These are phyloP conservation scores for Trichosporon sp. DNA, from an alignment of 1,284 basidiomycete species.

Conservation along the genomic window DNA sequence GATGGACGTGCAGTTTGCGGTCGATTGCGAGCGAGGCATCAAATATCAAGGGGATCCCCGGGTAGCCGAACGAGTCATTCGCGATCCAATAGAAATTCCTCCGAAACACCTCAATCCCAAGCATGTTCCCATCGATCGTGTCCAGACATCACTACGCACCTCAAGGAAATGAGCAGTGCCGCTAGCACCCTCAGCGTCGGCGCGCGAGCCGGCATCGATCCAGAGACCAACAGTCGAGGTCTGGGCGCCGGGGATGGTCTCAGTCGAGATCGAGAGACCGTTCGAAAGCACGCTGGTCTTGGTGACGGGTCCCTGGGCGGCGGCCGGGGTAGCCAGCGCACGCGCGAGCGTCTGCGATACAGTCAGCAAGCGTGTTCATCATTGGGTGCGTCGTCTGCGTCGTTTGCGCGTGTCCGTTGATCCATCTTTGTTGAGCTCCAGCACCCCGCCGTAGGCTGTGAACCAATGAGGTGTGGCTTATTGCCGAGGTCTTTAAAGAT, in stretches of 20 bases:
- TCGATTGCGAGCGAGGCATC: not conserved
- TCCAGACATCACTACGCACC: conserved; percentile 56
- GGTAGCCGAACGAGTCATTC: not conserved
- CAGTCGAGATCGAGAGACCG: conserved; percentile 89
- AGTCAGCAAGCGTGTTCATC: conserved; percentile 13
- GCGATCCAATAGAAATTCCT: conserved; percentile 19
- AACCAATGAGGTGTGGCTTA: conserved; percentile 19
- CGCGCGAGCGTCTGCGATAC: conserved; percentile 43
- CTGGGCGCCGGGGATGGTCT: conserved; percentile 89
- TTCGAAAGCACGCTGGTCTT: conserved; percentile 86
- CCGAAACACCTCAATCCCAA: conserved; percentile 20
- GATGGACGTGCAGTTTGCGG: not conserved
- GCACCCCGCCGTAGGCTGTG: conserved; percentile 14
- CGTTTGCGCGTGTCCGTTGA: conserved; percentile 6
- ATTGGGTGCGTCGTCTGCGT: not conserved
- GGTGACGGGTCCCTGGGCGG: conserved; percentile 73
- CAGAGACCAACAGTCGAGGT: conserved; percentile 98
- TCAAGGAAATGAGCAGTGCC: conserved; percentile 99
- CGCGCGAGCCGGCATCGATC: conserved; percentile 97
- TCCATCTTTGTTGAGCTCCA: conserved; percentile 4
- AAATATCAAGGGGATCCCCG: not conserved
- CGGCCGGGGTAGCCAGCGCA: conserved; percentile 55
- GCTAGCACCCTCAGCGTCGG: conserved; percentile 90
- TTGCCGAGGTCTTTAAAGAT: conserved; percentile 12
- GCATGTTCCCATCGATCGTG: conserved; percentile 7